Evolutionary conservation across 805 yeast species (phyloP).

Genomic region (Helenozyma rhizophorensis): DNA sequence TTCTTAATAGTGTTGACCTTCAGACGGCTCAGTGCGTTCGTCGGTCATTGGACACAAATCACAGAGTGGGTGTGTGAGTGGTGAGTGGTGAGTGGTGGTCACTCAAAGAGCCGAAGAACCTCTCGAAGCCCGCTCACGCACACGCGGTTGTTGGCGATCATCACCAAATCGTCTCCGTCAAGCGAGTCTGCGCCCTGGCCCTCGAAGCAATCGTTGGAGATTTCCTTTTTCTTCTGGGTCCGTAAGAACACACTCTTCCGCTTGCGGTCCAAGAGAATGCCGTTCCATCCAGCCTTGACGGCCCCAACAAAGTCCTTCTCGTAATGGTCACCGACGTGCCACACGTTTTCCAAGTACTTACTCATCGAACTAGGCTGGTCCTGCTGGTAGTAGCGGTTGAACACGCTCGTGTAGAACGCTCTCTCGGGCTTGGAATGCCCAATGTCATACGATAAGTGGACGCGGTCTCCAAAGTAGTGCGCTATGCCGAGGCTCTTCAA

Average conservation of each 20-base stretch:
- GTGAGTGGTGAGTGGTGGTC: no score
- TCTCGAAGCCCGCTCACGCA: slow-evolving; percentile 12
- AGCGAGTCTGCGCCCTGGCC: slow-evolving; percentile 7
- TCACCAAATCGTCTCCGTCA: slow-evolving; percentile 16
- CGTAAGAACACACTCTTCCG: slow-evolving; percentile 15
- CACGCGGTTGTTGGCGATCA: slow-evolving; percentile 33
- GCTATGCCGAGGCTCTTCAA: slow-evolving; percentile 44
- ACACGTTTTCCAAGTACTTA: slow-evolving; percentile 22
- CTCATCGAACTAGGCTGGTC: slow-evolving; percentile 1
- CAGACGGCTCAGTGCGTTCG: no score
- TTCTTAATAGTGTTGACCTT: no score
- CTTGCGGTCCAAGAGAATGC: slow-evolving; percentile 49
- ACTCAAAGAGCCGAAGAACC: slow-evolving; percentile 8
- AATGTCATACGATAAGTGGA: slow-evolving; percentile 55
- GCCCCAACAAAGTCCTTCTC: slow-evolving; percentile 53
- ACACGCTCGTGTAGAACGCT: slow-evolving; percentile 31
- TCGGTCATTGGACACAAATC: no score
- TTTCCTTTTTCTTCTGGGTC: slow-evolving; percentile 1
- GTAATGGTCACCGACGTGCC: slow-evolving; percentile 70
- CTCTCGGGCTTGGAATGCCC: slow-evolving; percentile 51
- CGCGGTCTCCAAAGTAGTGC: slow-evolving; percentile 33
- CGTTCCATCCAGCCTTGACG: slow-evolving; percentile 56
- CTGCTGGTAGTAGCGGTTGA: slow-evolving; percentile 2
- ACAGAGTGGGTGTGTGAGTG: no score
- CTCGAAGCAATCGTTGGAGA: slow-evolving; percentile 14